Conservation (phyloP, 768 basidiomycete genomes). For the Cystobasidium ongulense region DNA sequence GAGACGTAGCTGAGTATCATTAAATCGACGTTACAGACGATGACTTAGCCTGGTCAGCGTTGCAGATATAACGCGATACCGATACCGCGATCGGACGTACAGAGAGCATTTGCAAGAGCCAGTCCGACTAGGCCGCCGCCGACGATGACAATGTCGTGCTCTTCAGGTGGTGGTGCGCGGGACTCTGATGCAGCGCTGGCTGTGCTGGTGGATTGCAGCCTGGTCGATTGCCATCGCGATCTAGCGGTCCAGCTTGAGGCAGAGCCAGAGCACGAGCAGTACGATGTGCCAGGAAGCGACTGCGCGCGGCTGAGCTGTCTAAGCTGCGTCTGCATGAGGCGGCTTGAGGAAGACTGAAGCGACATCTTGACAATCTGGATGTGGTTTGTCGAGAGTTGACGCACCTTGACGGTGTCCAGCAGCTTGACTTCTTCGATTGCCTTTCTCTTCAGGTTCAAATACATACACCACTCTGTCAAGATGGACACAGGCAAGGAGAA, state of each 20-base stretch:
- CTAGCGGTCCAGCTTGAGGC: neutral
- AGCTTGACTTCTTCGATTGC: neutral
- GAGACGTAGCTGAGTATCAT: neutral
- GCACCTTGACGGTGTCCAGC: neutral
- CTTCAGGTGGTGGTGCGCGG: constrained; percentile 37
- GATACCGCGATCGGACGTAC: constrained; percentile 49
- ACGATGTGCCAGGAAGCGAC: neutral
- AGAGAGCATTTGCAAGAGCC: constrained; percentile 74
- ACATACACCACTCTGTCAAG: neutral
- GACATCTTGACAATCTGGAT: neutral
- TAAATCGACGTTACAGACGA: neutral
- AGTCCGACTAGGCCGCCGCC: constrained; percentile 90
- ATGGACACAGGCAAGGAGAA: constrained; percentile 19
- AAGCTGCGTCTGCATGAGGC: neutral
- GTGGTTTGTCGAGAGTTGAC: neutral
- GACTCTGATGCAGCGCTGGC: neutral
- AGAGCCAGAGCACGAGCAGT: constrained; percentile 1
- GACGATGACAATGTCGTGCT: constrained; percentile 80
- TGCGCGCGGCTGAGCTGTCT: neutral
- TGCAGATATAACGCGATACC: neutral
- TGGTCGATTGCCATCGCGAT: neutral
- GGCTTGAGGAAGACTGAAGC: neutral
- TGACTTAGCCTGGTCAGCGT: too few species aligned
- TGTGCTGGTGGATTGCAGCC: neutral
- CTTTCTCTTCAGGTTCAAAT: neutral